Evolutionary conservation across 306 rosid genomes (phyloP).

Genomic region (Pyrus communis): DNA sequence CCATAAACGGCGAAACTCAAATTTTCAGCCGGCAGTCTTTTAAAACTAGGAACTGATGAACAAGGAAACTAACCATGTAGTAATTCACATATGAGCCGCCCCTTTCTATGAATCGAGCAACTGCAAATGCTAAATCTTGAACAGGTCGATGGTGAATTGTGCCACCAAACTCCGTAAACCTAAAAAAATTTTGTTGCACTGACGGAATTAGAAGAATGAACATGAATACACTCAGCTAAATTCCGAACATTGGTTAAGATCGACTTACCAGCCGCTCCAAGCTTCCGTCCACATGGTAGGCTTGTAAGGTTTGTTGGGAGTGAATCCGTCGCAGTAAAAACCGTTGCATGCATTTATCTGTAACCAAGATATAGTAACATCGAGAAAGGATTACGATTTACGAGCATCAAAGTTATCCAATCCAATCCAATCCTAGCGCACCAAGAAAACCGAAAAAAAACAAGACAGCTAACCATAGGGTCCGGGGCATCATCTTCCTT

Average conservation of each 20-base stretch:
- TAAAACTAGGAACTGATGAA: neutral
- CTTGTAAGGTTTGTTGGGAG: conserved; percentile 90
- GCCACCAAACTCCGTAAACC: conserved; percentile 94
- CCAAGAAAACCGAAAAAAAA: neutral
- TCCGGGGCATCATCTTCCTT: conserved; percentile 98
- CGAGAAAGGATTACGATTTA: neutral
- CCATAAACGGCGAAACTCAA: conserved; percentile 14
- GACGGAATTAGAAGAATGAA: conserved; percentile 6
- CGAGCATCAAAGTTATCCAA: neutral
- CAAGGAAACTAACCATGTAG: conserved; percentile 77
- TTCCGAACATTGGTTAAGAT: neutral
- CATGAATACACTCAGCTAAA: conserved; percentile 2
- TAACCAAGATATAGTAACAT: conserved; percentile 7
- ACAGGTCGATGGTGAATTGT: conserved; percentile 70
- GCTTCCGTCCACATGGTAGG: conserved; percentile 90
- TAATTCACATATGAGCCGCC: conserved; percentile 85
- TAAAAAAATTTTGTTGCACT: conserved; percentile 6
- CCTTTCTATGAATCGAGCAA: conserved; percentile 81
- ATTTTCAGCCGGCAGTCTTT: neutral
- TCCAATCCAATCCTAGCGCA: neutral
- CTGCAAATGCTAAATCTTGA: conserved; percentile 85
- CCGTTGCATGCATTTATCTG: conserved; percentile 94
- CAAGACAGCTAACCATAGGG: conserved; percentile 54
- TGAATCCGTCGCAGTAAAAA: conserved; percentile 79
- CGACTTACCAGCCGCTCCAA: conserved; percentile 93